Evolutionary conservation across 2,329 filamentous ascomycete species (phyloP), one percentile per base, ranked within the genome.

Genomic region (Aureobasidium sp.): DNA sequence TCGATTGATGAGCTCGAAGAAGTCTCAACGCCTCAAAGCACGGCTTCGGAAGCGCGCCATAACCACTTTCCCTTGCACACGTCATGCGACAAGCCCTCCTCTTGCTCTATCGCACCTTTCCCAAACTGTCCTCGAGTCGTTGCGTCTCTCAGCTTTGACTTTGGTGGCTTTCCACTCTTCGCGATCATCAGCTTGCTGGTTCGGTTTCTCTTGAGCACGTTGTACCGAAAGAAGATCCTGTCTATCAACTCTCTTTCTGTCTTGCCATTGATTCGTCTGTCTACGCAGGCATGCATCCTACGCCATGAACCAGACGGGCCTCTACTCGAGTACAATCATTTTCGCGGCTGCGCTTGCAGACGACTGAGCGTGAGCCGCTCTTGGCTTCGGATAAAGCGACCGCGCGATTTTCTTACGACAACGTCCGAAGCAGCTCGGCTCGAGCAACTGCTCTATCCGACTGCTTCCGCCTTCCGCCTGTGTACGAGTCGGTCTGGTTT

Each of bases 371-470:
- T 59, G 31, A 48, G 56, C 56, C 42, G 56, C 56, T 48, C 56
- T 59, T 60, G 57, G 57, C 57, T 35, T 39, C 57, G 57, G 57
- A 49, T 60, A 40, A 49, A 50, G 12, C 33, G 35, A 49, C 44
- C 57, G 57, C 57, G 57, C 57, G 57, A 60, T 60, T 60, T 49
- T 60, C 31, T 48, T 39, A n/a, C 31, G 53, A 22, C 24, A 60
- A 60, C 45, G 57, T 60, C 45, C 45, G 45, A 60, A 60, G 57
- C 57, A 60, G 53, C 45, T 57, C 53, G 44, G 54, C 54, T 48
- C 40, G 54, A 59, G 44, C 31, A 45, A 35, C 40, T 45, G 39
- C 14, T 48, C 42, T 59, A 27, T 59, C 54, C 54, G 54, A 59
- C 54, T 19, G 44, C 40, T 37, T 48, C 54, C 54, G 54, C 54